Percentiles rank a stretch among this genome's conserved stretches.
These are phyloP conservation scores for Diaporthe vaccinii DNA, from an alignment of 2,329 filamentous ascomycete species.

Conservation along the genomic window DNA sequence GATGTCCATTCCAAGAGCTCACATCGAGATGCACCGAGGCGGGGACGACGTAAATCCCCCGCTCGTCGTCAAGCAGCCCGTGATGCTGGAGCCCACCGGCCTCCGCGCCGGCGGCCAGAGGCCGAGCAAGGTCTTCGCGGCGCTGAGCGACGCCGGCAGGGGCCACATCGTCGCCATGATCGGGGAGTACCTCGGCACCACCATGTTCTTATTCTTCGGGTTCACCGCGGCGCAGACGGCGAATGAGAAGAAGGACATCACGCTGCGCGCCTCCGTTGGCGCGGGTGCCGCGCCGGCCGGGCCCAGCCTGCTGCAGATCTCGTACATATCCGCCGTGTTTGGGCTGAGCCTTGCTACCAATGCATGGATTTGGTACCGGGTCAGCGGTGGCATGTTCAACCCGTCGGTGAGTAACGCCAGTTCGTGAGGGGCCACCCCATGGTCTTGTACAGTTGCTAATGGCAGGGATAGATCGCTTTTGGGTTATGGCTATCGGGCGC, in stretches of 20 bases:
- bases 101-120: not conserved
- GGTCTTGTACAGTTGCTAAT: not conserved
- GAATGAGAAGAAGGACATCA: constrained; percentile 32
- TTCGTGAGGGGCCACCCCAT: no score
- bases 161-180: constrained; percentile 30
- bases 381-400: constrained; percentile 37
- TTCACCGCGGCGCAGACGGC: constrained; percentile 30
- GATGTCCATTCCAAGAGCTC: constrained; percentile 27
- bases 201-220: constrained; percentile 34
- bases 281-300: constrained; percentile 1
- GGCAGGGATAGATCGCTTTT: constrained; percentile 50
- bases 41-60: constrained; percentile 1
- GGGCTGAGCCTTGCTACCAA: constrained; percentile 32
- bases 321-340: constrained; percentile 40
- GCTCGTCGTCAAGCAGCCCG: constrained; percentile 19
- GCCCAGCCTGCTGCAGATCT: constrained; percentile 33
- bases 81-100: constrained; percentile 26
- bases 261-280: constrained; percentile 12
- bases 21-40: constrained; percentile 17
- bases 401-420: constrained; percentile 11
- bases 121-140: constrained; percentile 5
- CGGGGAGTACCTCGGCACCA: constrained; percentile 30
- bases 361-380: constrained; percentile 32
- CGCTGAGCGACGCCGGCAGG: constrained; percentile 6
- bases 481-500: constrained; percentile 61